A percentile compares a stretch with the other conserved stretches of the same genome.
phyloP scores from a whole-genome alignment of 2,329 filamentous ascomycete species.

The Penicillium sp. region DNA sequence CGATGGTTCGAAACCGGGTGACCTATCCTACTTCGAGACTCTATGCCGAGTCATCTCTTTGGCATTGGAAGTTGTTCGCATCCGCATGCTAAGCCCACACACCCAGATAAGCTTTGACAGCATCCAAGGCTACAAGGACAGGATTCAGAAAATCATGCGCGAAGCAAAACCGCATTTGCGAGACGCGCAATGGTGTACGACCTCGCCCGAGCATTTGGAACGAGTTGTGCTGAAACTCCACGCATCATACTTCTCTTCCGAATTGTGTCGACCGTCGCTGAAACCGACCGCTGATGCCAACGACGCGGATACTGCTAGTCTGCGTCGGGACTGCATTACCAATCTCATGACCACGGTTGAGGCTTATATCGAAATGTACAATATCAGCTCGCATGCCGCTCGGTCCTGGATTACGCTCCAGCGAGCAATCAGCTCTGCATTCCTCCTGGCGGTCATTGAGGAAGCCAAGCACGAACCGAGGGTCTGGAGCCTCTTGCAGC shows the following conservation, averaged over 20 bases:
- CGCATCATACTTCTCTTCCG: constrained; percentile 63
- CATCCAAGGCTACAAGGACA: constrained; percentile 59
- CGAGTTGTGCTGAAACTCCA: constrained; percentile 63
- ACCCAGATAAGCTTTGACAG: constrained; percentile 55
- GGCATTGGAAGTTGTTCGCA: constrained; percentile 60
- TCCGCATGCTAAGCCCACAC: constrained; percentile 57
- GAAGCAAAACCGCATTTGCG: constrained; percentile 60
- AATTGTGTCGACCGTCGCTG: constrained; percentile 63
- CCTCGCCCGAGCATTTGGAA: constrained; percentile 56
- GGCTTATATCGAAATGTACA: constrained; percentile 60
- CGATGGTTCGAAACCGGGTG: constrained; percentile 50
- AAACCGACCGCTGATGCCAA: constrained; percentile 52
- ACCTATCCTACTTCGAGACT: constrained; percentile 59
- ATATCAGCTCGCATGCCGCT: constrained; percentile 44
- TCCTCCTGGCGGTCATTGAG: constrained; percentile 49
- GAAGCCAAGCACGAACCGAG: constrained; percentile 46
- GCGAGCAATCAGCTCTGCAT: constrained; percentile 50
- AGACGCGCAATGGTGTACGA: constrained; percentile 49
- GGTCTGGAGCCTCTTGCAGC: constrained; percentile 43
- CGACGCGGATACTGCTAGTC: constrained; percentile 38
- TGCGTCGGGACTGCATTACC: constrained; percentile 58
- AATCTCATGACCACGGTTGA: constrained; percentile 59
- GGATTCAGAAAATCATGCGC: constrained; percentile 59
- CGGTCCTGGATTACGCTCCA: constrained; percentile 52
- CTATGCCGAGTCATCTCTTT: constrained; percentile 58